Conservation (phyloP, 148 eudicot genomes). For the Rheum nobile region DNA sequence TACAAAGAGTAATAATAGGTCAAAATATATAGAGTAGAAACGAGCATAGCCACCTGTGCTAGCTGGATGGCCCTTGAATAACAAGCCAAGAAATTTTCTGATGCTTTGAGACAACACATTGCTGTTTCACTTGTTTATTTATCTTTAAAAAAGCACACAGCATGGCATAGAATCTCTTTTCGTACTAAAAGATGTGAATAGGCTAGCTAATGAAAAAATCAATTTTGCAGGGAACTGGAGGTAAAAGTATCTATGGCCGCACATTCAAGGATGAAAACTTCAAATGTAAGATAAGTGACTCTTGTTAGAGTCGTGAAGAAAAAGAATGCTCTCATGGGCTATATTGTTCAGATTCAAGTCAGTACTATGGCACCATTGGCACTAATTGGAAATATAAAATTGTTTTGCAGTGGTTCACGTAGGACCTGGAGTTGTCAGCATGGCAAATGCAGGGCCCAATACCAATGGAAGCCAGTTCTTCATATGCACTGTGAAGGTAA, state of each 20-base stretch:
- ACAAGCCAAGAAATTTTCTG: not conserved
- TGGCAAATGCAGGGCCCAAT: slow-evolving; percentile 98
- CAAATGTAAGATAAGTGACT: slow-evolving; percentile 39
- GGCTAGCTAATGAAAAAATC: not conserved
- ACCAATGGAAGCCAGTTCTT: slow-evolving; percentile 97
- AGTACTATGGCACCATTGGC: not conserved
- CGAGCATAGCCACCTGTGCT: not conserved
- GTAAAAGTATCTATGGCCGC: slow-evolving; percentile 95
- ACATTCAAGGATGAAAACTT: slow-evolving; percentile 95
- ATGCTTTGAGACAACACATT: not conserved
- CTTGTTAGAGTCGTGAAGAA: not conserved
- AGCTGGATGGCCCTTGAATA: not conserved
- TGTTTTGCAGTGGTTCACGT: slow-evolving; percentile 49
- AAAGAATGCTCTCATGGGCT: not conserved
- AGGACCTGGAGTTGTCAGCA: slow-evolving; percentile 94
- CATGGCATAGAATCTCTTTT: not conserved
- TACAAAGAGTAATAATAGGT: not conserved
- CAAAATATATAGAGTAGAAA: not conserved
- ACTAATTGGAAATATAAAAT: not conserved
- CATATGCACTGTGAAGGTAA: slow-evolving; percentile 92
- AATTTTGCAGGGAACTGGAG: slow-evolving; percentile 81
- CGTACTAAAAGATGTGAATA: not conserved
- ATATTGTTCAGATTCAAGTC: not conserved
- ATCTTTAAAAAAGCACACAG: not conserved
- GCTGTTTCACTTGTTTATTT: not conserved